Base-by-base conservation (phyloP, 805 yeast genomes). In the Spathaspora passalidarum region DNA sequence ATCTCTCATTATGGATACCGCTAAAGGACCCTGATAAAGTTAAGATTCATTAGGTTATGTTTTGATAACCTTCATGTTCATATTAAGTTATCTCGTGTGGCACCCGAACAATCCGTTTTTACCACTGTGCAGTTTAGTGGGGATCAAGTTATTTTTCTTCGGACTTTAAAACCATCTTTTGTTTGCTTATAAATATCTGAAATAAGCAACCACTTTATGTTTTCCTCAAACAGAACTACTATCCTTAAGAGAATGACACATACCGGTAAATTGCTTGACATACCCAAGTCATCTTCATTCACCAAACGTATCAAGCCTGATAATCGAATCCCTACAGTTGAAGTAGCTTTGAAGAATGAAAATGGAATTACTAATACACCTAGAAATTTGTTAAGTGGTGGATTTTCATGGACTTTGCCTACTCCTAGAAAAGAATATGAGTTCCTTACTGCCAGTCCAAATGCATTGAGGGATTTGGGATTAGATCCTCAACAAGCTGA, bases 371-470 rank as follows among this genome's bases (percentile, higher is more conserved):
- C 63, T 42, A 61, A 67, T 41, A 66, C 62, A 11, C 77, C 76
- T 2, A 54, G 76, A 26, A 55, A 66, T 2, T 57, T 72, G 19
- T 57, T 70, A 29, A 72, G 73, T 2, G 95, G 96, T 2, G 81
- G 82, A 20, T 92, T 75, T 60, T 80, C 94, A 2, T 92, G 80
- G 75, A 75, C 86, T 1, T 54, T 75, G 1, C 98, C 99, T 0
- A 86, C 81, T 37, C 56, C 55, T 23, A 63, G 91, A 49, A 72
- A 75, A 47, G 66, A 68, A 54, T 76, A 81, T 57, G 62, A 68
- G 53, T 78, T 81, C 48, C 55, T 89, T 19, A 64, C 84, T 13
- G 76, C 82, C 0, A 82, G 91, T 17, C 73, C 73, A 0, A 64
- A 65, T 0, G 94, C 95, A 0, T 56, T 88, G 36, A 56, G 58